Conservation (phyloP, 768 basidiomycete species). For the Steccherinum ochraceum region DNA sequence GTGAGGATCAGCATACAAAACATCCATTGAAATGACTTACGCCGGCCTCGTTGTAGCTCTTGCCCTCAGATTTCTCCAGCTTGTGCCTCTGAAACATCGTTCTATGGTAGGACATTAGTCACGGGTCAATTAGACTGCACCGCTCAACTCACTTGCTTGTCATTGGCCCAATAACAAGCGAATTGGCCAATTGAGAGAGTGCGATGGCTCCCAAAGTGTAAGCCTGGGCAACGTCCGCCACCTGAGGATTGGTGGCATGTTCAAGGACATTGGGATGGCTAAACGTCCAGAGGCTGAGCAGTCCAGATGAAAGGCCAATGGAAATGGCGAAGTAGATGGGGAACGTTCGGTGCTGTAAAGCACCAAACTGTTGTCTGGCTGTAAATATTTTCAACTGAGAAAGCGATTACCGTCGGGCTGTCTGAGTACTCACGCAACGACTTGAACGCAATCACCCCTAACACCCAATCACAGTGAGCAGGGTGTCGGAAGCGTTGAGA, state of each 20-base stretch:
- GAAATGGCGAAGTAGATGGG: conserved; percentile 68
- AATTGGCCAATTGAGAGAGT: conserved; percentile 51
- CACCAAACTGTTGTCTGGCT: conserved; percentile 70
- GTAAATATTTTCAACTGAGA: neutral
- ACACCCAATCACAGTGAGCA: too few relatives aligned
- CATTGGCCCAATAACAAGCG: conserved; percentile 64
- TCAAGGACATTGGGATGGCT: conserved; percentile 50
- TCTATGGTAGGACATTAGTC: conserved; percentile 27
- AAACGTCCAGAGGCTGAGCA: conserved; percentile 53
- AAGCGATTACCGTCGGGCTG: too few relatives aligned
- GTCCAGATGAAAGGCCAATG: conserved; percentile 43
- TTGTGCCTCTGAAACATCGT: conserved; percentile 72
- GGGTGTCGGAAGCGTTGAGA: too few relatives aligned
- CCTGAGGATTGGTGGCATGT: conserved; percentile 37
- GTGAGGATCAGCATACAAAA: conserved; percentile 3
- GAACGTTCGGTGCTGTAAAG: conserved; percentile 68
- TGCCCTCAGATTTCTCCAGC: conserved; percentile 70
- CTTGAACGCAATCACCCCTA: conserved; percentile 57
- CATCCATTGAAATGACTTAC: conserved; percentile 36
- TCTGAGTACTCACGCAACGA: conserved; percentile 50
- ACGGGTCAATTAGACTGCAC: neutral
- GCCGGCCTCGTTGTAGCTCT: conserved; percentile 53
- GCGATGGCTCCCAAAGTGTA: conserved; percentile 47
- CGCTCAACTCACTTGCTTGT: conserved; percentile 51
- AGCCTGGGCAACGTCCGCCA: conserved; percentile 60